Evolutionary conservation across 208 protist genomes (phyloP).

Genomic region (Strigomonas galati): DNA sequence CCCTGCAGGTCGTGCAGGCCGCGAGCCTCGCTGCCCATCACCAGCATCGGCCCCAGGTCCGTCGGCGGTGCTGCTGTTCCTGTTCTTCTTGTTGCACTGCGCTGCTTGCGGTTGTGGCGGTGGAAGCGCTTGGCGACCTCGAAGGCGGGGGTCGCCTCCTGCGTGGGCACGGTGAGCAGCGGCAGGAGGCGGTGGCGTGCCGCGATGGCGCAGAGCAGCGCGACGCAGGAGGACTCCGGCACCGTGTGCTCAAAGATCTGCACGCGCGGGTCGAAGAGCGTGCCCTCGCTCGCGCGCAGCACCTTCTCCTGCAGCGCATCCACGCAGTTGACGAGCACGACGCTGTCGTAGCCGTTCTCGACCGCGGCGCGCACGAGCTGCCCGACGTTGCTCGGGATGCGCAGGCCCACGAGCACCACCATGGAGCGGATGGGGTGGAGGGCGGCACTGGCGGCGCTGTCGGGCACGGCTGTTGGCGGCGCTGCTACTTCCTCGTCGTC

Average conservation of each 20-base stretch:
- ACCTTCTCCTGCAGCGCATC: slow-evolving; percentile 82
- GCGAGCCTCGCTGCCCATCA: slow-evolving; percentile 76
- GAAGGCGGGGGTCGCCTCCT: slow-evolving; percentile 64
- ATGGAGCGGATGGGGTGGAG: slow-evolving; percentile 34
- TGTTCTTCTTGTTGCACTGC: too few species aligned
- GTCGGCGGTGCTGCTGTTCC: slow-evolving; percentile 10
- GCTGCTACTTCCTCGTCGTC: neutral
- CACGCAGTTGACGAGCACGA: slow-evolving; percentile 66
- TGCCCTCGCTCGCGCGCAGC: slow-evolving; percentile 78
- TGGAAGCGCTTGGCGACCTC: slow-evolving; percentile 66
- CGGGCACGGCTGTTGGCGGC: neutral
- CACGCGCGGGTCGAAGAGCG: slow-evolving; percentile 47
- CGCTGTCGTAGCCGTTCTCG: slow-evolving; percentile 69
- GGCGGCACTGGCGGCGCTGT: neutral
- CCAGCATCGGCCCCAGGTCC: slow-evolving; percentile 55
- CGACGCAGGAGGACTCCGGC: slow-evolving; percentile 24
- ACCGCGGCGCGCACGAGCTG: slow-evolving; percentile 65
- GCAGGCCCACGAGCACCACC: slow-evolving; percentile 73
- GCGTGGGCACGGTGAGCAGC: slow-evolving; percentile 71
- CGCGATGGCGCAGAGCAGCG: slow-evolving; percentile 58
- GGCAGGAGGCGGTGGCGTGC: slow-evolving; percentile 60
- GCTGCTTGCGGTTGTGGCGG: slow-evolving; percentile 27
- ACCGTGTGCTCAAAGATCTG: slow-evolving; percentile 39
- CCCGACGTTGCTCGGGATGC: slow-evolving; percentile 85
- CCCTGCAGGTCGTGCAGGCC: slow-evolving; percentile 49